Percentiles rank a stretch among this genome's conserved stretches.
Conservation (phyloP, 2,329 filamentous ascomycete species). For the Apiospora aurea region DNA sequence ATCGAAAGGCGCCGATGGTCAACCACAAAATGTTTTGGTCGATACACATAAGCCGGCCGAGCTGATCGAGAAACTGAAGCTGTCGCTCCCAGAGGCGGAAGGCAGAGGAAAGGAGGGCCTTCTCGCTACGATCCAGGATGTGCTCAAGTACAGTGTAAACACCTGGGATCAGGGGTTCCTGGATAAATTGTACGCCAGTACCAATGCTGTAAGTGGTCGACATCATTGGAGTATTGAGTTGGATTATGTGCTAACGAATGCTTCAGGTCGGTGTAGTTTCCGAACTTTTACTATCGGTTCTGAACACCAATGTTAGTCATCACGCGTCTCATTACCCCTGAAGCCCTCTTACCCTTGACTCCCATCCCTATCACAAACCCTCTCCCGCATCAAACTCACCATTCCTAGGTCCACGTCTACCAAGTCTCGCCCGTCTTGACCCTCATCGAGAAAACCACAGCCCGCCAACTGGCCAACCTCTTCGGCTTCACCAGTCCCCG, state of each 20-base stretch:
- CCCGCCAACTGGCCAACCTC: conserved; percentile 72
- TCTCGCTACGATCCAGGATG: conserved; percentile 70
- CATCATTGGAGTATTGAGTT: background rate
- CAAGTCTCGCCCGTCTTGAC: conserved; percentile 90
- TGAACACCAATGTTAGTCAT: conserved; percentile 85
- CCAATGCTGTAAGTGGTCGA: conserved; percentile 70
- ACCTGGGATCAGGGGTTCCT: conserved; percentile 98
- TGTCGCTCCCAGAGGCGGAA: conserved; percentile 62
- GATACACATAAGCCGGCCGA: conserved; percentile 66
- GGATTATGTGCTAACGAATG: background rate
- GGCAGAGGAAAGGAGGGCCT: conserved; percentile 76
- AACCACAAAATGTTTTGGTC: conserved; percentile 65
- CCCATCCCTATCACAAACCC: background rate
- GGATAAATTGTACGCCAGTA: conserved; percentile 93
- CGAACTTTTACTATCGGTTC: conserved; percentile 80
- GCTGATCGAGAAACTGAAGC: conserved; percentile 60
- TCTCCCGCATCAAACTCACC: background rate
- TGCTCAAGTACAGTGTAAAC: conserved; percentile 90
- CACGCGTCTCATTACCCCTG: background rate
- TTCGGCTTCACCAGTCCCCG: conserved; percentile 77
- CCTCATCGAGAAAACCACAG: conserved; percentile 85
- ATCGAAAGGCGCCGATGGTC: conserved; percentile 46
- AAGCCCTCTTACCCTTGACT: background rate
- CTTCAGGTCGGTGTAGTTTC: conserved; percentile 78
- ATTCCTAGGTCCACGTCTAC: conserved; percentile 78